Conservation (phyloP, 2,329 filamentous ascomycete species). For the Blumeria hordei region DNA sequence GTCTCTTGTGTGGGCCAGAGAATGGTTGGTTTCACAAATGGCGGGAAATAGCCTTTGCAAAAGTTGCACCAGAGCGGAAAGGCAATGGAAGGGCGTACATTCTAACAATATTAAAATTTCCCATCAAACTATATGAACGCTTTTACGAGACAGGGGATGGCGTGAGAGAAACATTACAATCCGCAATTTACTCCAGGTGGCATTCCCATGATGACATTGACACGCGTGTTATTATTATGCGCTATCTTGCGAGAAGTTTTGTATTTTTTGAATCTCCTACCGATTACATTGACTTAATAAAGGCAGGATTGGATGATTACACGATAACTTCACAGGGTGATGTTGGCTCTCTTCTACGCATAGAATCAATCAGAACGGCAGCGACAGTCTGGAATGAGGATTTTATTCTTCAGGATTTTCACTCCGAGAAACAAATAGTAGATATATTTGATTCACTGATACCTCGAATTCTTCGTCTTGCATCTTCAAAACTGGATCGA, state of each 20-base stretch:
- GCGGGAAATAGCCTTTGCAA: constrained; percentile 9
- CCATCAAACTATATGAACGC: background rate
- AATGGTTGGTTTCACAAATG: constrained; percentile 16
- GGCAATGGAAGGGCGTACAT: constrained; percentile 22
- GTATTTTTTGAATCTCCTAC: constrained; percentile 10
- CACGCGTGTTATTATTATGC: constrained; percentile 28
- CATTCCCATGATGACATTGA: constrained; percentile 22
- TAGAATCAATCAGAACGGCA: constrained; percentile 51
- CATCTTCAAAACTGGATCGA: constrained; percentile 61
- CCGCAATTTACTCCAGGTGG: constrained; percentile 29
- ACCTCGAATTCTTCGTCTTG: constrained; percentile 31
- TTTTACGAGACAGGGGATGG: background rate
- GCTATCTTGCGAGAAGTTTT: constrained; percentile 25
- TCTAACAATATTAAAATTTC: constrained; percentile 19
- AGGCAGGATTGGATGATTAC: constrained; percentile 58
- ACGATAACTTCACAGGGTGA: constrained; percentile 77
- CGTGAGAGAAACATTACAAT: constrained; percentile 11
- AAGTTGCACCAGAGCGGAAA: constrained; percentile 10
- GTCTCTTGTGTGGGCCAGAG: constrained; percentile 1
- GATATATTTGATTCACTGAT: constrained; percentile 4
- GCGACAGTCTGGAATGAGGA: constrained; percentile 18
- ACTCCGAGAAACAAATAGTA: constrained; percentile 2
- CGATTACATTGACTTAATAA: constrained; percentile 15
- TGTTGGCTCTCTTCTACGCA: constrained; percentile 62
- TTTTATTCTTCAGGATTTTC: background rate